Evolutionary conservation across 2,329 filamentous ascomycete genomes (phyloP), one percentile per base, ranked within the genome.

Genomic region (Claviceps paspali): DNA sequence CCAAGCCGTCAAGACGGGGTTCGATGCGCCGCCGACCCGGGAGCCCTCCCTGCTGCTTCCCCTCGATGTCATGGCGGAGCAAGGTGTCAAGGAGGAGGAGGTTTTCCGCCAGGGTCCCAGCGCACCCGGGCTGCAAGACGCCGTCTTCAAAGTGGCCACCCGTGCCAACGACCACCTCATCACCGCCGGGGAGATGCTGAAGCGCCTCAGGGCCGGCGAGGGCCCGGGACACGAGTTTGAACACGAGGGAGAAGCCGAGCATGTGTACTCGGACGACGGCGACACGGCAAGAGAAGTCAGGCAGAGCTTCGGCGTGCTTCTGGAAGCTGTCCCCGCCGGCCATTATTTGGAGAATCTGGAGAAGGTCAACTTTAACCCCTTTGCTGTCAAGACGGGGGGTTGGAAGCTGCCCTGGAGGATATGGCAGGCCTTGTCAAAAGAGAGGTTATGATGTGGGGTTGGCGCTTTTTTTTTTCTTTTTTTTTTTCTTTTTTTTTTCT

Each of bases 101-200:
- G 79, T 98, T 0, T 82, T 93, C 41, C 73, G 88, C 7, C 68
- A 77, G 29, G 88, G 87, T 0, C 76, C 81, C 0, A 62, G 73
- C n/a, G 88, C 88, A 0, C 67, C 75, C 0, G 87, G 87, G 0
- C 66, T 96, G 14, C 77, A 82, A 42, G 88, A 98, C 56, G 88
- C 87, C 3, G 76, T 96, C 1, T 98, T 96, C 58, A 71, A 76
- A 4, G 84, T 98, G 11, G 91, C 91, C 0, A 98, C 91, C 0
- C 74, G 88, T 27, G 91, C 91, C 6, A 92, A 92, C 52, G 91
- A 98, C 54, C 91, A 98, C 58, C 65, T 98, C 24, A 93, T 95
- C 47, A 96, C 88, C 0, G 88, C 82, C 2, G 69, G 86, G 41
- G 84, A 94, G 55, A 94, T 98, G 86, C 59, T 96, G 42, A 79